These are phyloP conservation scores for Penicillium sp. DNA, from an alignment of 2,329 filamentous ascomycete genomes.

Conservation along the genomic window DNA sequence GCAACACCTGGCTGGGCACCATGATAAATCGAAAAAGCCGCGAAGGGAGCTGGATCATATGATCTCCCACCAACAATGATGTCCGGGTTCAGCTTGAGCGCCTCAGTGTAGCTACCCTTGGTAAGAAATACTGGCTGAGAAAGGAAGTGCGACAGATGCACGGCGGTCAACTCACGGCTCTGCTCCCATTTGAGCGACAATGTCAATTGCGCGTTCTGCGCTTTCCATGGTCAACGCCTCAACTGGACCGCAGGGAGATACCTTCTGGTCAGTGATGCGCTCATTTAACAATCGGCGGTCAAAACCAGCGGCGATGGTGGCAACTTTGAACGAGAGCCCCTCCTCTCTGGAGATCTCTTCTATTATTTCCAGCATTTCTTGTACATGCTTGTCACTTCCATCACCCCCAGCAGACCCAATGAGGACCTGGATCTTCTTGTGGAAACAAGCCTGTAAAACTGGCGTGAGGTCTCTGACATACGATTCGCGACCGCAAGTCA, in stretches of 20 bases:
- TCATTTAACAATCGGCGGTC: slow-evolving; percentile 35
- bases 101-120: slow-evolving; percentile 27
- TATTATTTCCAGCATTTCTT: slow-evolving; percentile 45
- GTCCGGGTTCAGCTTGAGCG: slow-evolving; percentile 44
- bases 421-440: slow-evolving; percentile 43
- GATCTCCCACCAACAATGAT: slow-evolving; percentile 52
- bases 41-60: slow-evolving; percentile 47
- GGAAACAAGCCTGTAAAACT: slow-evolving; percentile 38
- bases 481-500: slow-evolving; percentile 42
- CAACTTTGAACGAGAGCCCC: slow-evolving; percentile 28
- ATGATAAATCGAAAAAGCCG: slow-evolving; percentile 40
- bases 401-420: slow-evolving; percentile 53
- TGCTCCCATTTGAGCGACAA: slow-evolving; percentile 52
- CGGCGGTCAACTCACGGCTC: slow-evolving; percentile 39
- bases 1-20: slow-evolving; percentile 39
- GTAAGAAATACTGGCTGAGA: background rate
- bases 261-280: slow-evolving; percentile 29
- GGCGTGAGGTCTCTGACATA: slow-evolving; percentile 49
- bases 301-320: slow-evolving; percentile 44
- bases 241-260: slow-evolving; percentile 48
- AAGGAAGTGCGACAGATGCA: background rate
- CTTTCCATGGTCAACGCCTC: slow-evolving; percentile 42
- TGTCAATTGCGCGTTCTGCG: slow-evolving; percentile 38
- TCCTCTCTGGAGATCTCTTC: slow-evolving; percentile 34
- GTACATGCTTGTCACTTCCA: slow-evolving; percentile 49